Conservation (phyloP, 805 yeast species). For the Pichia heedii region DNA sequence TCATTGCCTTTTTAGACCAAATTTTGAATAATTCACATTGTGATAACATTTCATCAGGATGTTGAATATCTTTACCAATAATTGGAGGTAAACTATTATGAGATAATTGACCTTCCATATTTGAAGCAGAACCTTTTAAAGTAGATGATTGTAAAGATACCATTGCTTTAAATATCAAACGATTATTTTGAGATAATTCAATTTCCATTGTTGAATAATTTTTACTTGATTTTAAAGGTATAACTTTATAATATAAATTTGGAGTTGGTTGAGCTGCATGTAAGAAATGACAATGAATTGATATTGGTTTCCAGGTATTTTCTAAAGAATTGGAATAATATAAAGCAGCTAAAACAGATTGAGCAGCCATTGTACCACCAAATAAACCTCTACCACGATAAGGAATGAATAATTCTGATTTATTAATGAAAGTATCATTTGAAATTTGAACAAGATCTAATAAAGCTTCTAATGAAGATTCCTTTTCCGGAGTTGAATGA, state of each 20-base stretch:
- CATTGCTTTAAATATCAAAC: slow-evolving; percentile 42
- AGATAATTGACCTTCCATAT: slow-evolving; percentile 21
- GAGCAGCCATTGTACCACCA: slow-evolving; percentile 65
- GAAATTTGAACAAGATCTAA: slow-evolving; percentile 17
- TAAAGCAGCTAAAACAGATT: slow-evolving; percentile 52
- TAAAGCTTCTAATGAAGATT: slow-evolving; percentile 16
- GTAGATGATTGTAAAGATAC: slow-evolving; percentile 34
- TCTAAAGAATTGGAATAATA: slow-evolving; percentile 33
- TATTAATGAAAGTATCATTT: slow-evolving; percentile 18
- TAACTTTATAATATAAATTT: slow-evolving; percentile 47
- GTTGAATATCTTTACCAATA: slow-evolving; percentile 22
- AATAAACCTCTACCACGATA: slow-evolving; percentile 56
- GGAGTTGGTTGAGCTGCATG: slow-evolving; percentile 39
- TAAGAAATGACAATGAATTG: slow-evolving; percentile 56
- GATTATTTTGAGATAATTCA: slow-evolving; percentile 43
- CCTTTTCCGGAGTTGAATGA: background rate
- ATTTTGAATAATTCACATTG: slow-evolving; percentile 21
- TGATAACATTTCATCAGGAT: slow-evolving; percentile 22
- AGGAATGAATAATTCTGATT: slow-evolving; percentile 30
- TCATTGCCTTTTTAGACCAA: slow-evolving; percentile 21
- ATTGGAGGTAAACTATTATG: slow-evolving; percentile 23
- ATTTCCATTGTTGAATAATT: slow-evolving; percentile 46
- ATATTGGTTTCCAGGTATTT: slow-evolving; percentile 40
- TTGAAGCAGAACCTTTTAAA: slow-evolving; percentile 26
- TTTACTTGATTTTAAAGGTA: slow-evolving; percentile 42